Percentiles rank a stretch among this genome's conserved stretches.
Conservation (phyloP, 371 early-diverging fungal species). For the Zopfochytrium polystomum region DNA sequence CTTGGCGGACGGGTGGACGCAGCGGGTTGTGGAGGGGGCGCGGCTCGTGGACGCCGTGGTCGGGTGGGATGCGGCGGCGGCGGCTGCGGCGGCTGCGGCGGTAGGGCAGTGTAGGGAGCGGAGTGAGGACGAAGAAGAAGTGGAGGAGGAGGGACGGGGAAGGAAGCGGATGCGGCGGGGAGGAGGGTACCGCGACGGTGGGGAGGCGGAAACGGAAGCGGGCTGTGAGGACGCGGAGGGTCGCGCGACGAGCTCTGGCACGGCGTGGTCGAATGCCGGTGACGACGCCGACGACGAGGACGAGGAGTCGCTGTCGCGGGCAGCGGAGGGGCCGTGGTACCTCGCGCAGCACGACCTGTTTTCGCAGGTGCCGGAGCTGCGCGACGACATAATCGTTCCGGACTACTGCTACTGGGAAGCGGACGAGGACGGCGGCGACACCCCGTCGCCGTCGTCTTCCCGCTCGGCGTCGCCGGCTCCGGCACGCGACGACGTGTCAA, state of each 20-base stretch:
- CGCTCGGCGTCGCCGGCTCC: constrained; percentile 38
- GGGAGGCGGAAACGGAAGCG: too few relatives aligned
- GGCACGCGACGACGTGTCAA: constrained; percentile 34
- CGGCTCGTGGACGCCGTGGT: constrained; percentile 66
- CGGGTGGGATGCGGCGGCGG: constrained; percentile 5
- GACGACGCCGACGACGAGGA: too few relatives aligned
- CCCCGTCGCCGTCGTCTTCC: constrained; percentile 38
- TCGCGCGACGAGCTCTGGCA: too few relatives aligned
- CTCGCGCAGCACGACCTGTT: constrained; percentile 90
- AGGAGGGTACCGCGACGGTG: neutral
- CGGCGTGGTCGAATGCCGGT: too few relatives aligned
- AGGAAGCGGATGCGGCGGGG: neutral
- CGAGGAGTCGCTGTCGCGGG: too few relatives aligned
- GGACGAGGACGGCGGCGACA: constrained; percentile 30
- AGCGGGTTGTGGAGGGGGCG: constrained; percentile 68
- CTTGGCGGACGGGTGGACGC: constrained; percentile 76
- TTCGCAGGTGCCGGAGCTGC: constrained; percentile 70
- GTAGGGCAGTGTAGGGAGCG: neutral
- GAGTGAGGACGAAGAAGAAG: constrained; percentile 1
- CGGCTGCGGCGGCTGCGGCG: neutral
- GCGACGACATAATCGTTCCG: constrained; percentile 69
- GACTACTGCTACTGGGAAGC: constrained; percentile 64
- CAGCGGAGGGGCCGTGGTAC: constrained; percentile 63
- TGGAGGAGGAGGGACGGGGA: neutral
- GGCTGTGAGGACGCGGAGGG: too few relatives aligned